Evolutionary conservation across 106 monocot species (phyloP), one percentile per base, ranked within the genome.

Genomic region (Narthecium ossifragum): DNA sequence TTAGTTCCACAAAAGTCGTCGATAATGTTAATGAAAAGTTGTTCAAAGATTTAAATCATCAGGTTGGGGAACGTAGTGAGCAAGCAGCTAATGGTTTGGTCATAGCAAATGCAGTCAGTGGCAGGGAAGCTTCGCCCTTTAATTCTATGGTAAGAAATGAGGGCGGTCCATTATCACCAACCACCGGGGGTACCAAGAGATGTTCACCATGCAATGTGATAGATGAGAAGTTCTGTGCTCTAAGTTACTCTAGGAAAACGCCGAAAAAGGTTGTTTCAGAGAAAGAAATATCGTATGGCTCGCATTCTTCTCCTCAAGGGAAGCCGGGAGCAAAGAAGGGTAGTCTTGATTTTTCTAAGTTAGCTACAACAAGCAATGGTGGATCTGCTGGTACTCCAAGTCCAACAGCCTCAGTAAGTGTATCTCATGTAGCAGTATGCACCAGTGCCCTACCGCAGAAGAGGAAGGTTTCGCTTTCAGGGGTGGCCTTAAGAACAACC

Each of bases 211-310:
- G 63, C 0, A 30, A 45, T 46, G 32, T 47, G 53, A n/a, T 34
- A 10, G 60, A 62, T 45, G 39, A 51, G 61, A 73, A 69, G 26
- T 52, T 41, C 8, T 64, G 56, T 31, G 39, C 22, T 31, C 14
- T 51, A 60, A 75, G 32, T 52, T 75, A 75, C 59, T 59, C 66
- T 15, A 70, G 69, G 39, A 82, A 64, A 58, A 46, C 9, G 36
- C 21, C 26, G 30, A 62, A 46, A 55, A 77, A 67, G 43, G 76
- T 65, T 30, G 50, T 51, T 53, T 55, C 54, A 43, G 51, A 41
- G 18, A 69, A 53, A 57, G 65, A 53, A 30, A 22, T 26, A 23
- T 22, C 53, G 33, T 43, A 34, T 36, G 26, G 22, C 36, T 21
- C 34, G 34, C 3, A 34, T 8, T 10, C 6, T 4, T 57, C 34